Conservation (phyloP, 2,329 filamentous ascomycete genomes). For the Geosmithia morbida region DNA sequence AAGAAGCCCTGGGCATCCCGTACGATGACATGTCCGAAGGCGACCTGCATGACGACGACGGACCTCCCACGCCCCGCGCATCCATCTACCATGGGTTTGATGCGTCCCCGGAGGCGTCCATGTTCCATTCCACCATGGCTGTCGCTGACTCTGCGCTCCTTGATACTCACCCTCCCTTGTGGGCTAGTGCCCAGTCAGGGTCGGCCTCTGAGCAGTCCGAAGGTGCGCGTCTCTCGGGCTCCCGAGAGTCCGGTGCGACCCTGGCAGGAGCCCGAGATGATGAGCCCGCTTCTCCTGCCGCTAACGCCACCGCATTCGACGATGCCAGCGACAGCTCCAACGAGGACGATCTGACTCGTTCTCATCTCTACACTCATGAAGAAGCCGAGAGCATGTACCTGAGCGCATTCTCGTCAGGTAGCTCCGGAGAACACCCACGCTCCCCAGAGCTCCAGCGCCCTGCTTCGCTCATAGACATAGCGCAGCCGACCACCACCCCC, state of each 20-base stretch:
- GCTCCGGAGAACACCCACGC: conserved; percentile 14
- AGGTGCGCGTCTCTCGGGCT: not conserved
- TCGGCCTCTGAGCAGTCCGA: not conserved
- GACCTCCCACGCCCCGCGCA: conserved; percentile 37
- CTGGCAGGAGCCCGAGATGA: not conserved
- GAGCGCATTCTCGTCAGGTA: conserved; percentile 44
- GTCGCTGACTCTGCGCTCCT: conserved; percentile 1
- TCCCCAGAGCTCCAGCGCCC: conserved; percentile 3
- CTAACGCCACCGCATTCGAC: not conserved
- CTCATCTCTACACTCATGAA: conserved; percentile 61
- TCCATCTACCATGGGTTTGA: conserved; percentile 26
- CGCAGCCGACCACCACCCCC: not conserved
- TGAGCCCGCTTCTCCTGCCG: not conserved
- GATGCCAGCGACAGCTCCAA: not conserved
- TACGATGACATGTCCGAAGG: conserved; percentile 30
- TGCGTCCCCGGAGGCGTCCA: conserved; percentile 5
- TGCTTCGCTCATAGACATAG: conserved; percentile 1
- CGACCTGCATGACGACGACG: conserved; percentile 20
- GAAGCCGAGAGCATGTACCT: conserved; percentile 82
- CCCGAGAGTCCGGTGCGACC: not conserved
- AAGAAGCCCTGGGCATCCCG: conserved; percentile 40
- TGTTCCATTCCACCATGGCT: conserved; percentile 13
- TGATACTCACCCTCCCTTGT: not conserved
- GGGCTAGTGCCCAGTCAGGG: not conserved
- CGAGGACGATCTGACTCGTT: conserved; percentile 40